Evolutionary conservation across 768 basidiomycete genomes (phyloP), one percentile per base, ranked within the genome.

Genomic region (Daedaleopsis sinensis): DNA sequence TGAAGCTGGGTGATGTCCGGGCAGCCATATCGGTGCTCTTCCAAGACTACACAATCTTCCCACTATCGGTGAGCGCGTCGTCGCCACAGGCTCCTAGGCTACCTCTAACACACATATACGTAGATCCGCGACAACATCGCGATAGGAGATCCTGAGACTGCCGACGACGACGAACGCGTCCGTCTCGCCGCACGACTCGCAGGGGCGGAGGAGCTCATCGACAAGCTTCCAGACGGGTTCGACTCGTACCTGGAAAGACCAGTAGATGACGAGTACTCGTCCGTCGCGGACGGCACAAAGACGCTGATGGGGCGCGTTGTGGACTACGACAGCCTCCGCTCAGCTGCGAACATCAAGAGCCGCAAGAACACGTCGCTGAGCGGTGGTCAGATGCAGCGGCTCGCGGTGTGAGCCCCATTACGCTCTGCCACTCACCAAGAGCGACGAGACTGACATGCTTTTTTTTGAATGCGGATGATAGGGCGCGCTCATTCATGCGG

Each of bases 21-120:
- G 81, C 82, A 18, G 80, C 85, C 1, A 84, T 85, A 15, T 85
- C 89, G 1, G 87, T 87, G n/a, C 80, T 93, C 24, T 92, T 91
- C 74, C 91, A 93, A 70, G 91, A 93, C 70, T 92, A 90, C 67
- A 90, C 88, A 0, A 79, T 86, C 65, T 92, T 93, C 69, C 91
- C 90, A 0, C 76, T 93, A 51, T 88, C 90, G n/a, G 89, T 90
- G 61, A 43, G 88, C 67, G 18, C 24, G 8, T n/a, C 8, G 15
- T 35, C 6, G 21, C 13, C 24, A 43, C 3, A 2, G 35, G 13
- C 37, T 37, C 58, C 6, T 52, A 9, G 23, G 23, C 36, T 2
- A 11, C 10, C 5, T 27, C 52, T 52, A 24, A 21, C 49, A 7
- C 32, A 10, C 3, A 37, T 19, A 6, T 23, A 18, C 8, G 11